These are phyloP conservation scores for Starmerella riodocensis DNA, from an alignment of 805 yeast species.

Conservation along the genomic window DNA sequence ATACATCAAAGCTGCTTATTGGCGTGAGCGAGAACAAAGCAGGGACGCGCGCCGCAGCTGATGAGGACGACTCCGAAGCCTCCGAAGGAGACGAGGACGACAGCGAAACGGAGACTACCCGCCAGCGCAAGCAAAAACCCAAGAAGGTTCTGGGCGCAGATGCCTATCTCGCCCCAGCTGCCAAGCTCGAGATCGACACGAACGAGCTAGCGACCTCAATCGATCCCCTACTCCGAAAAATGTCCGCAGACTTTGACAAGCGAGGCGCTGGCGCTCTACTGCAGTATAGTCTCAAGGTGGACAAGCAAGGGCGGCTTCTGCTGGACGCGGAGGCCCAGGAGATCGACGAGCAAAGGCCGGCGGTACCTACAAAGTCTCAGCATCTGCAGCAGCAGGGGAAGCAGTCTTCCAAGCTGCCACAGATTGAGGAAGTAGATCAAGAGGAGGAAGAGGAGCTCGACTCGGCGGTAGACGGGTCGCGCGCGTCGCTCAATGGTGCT, in stretches of 20 bases:
- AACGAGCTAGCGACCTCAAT: conserved; percentile 29
- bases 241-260: conserved; percentile 36
- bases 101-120: conserved; percentile 11
- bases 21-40: conserved; percentile 34
- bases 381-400: neutral
- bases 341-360: neutral
- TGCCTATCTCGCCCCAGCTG: conserved; percentile 21
- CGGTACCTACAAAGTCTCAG: neutral
- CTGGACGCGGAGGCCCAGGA: conserved; percentile 46
- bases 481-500: neutral
- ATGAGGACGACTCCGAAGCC: conserved; percentile 15
- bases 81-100: conserved; percentile 13
- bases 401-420: neutral
- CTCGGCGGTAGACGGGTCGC: neutral
- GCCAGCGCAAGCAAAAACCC: neutral
- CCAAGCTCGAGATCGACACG: conserved; percentile 24
- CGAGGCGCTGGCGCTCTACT: conserved; percentile 32
- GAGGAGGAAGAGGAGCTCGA: conserved; percentile 30
- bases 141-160: neutral
- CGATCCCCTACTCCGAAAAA: conserved; percentile 33
- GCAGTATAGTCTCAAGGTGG: conserved; percentile 39
- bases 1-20: conserved; percentile 70
- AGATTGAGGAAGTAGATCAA: conserved; percentile 14
- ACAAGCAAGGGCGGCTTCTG: conserved; percentile 47
- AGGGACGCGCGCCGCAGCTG: conserved; percentile 19